Percentiles rank a stretch among this genome's conserved stretches.
Evolutionary conservation across 1,139 yeast species (phyloP).

Genomic region (Candida sojae): DNA sequence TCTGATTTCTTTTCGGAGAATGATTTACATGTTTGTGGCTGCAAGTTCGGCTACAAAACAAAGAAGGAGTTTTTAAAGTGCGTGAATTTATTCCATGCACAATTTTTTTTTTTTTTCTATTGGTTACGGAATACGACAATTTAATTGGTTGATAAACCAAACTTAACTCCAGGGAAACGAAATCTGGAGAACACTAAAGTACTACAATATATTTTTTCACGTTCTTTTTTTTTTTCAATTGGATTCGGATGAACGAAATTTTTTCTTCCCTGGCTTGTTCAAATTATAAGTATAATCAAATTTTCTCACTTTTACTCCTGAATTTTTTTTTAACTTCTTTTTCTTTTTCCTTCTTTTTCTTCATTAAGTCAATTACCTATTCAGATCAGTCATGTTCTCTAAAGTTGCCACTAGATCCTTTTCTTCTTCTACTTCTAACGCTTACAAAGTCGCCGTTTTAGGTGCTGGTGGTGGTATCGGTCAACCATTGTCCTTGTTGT

Average conservation of each 20-base stretch:
- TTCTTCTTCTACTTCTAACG: constrained; percentile 59
- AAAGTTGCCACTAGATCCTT: constrained; percentile 65
- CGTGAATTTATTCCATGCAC: no score
- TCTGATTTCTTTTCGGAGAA: not conserved
- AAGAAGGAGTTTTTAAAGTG: not conserved
- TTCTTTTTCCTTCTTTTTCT: constrained; percentile 5
- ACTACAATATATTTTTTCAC: not conserved
- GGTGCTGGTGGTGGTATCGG: constrained; percentile 94
- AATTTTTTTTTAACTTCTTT: constrained; percentile 1
- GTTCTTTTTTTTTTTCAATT: not conserved
- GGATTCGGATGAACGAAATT: not conserved
- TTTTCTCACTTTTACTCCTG: constrained; percentile 1
- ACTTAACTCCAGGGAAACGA: constrained; percentile 1
- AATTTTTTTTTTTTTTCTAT: no score
- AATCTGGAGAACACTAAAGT: constrained; percentile 12
- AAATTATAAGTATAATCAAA: not conserved
- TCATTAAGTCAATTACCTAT: constrained; percentile 5
- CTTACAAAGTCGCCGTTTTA: constrained; percentile 73
- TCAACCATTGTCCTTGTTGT: constrained; percentile 84
- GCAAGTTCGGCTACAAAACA: constrained; percentile 2
- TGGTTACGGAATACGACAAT: not conserved
- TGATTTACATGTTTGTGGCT: not conserved
- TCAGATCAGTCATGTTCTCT: constrained; percentile 35
- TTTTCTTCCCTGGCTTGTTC: not conserved
- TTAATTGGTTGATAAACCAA: not conserved